Evolutionary conservation across 2,329 filamentous ascomycete genomes (phyloP), one percentile per base, ranked within the genome.

Genomic region (Sclerotinia minor): DNA sequence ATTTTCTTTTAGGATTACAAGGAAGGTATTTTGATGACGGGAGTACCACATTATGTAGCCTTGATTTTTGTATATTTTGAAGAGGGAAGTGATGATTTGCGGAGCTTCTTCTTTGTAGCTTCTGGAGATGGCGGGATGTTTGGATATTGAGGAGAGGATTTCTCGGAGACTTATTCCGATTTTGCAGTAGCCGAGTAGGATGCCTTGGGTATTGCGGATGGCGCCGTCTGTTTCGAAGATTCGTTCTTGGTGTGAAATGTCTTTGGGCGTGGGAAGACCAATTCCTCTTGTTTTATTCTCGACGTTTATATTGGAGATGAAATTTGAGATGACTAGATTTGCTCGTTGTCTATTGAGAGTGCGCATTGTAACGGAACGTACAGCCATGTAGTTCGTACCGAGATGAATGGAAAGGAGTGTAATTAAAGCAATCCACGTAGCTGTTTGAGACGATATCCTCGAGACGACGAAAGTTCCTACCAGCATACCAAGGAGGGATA

Each of bases 271-370:
- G 3, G 92, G 82, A 2, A 91, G 54, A 38, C 3, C 1, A 9
- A n/a, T 24, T 45, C 11, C 32, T 32, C 11, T 41, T 32, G 9
- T 13, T 45, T 54, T 7, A 29, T 52, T 7, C 41, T 52, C 24
- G n/a, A 38, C 47, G 2, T 7, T 5, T 55, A 52, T 0, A n/a
- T 13, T 8, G 6, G 70, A 65, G 9, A 89, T 77, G 65, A 85
- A 85, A 70, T 83, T 81, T 52, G 86, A 84, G 73, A 94, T 89
- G 1, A 96, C 82, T 26, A 97, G 87, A 59, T 89, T 92, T 1
- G 93, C 91, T 47, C 95, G 86, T 78, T 98, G 94, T 29, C 92
- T 85, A 79, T 97, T 98, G 47, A 98, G 82, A 8, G 87, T 92
- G 50, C 86, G 85, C 89, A 98, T 92, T 76, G 87, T 88, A 21